A percentile compares a stretch with the other conserved stretches of the same genome.
Evolutionary conservation across 345 rosid species (phyloP).

Genomic region (Nasturtium officinale): DNA sequence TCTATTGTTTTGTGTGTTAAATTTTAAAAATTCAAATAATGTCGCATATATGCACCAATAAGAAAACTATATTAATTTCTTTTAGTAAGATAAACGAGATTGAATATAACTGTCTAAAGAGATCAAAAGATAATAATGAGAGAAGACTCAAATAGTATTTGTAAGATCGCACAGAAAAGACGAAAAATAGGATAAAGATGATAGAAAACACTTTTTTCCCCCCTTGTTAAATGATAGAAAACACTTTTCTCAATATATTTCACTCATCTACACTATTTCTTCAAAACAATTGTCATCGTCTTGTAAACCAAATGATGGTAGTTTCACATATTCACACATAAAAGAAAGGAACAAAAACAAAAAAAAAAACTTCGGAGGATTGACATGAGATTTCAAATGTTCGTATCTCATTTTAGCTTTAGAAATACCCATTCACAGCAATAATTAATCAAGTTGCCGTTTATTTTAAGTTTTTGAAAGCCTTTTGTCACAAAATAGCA

Average conservation of each 20-base stretch:
- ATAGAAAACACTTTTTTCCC: neutral
- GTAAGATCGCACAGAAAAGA: neutral
- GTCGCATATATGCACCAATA: neutral
- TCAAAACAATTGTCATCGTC: neutral
- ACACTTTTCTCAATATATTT: too few species aligned
- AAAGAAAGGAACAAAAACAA: neutral
- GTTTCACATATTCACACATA: neutral
- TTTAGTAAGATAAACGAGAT: neutral
- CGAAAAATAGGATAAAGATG: neutral
- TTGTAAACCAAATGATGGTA: neutral
- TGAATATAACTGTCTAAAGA: neutral
- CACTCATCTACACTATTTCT: neutral
- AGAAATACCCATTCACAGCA: slow-evolving; percentile 28
- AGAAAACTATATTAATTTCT: neutral
- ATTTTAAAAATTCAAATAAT: neutral
- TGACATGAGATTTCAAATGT: neutral
- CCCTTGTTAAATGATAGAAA: too few species aligned
- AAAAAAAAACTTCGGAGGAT: neutral
- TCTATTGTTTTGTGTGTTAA: neutral
- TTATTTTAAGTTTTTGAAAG: slow-evolving; percentile 5
- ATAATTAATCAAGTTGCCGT: slow-evolving; percentile 11
- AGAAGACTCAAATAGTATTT: neutral
- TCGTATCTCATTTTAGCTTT: slow-evolving; percentile 26
- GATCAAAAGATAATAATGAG: neutral
- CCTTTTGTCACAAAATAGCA: slow-evolving; percentile 15